Base-by-base conservation (phyloP, 495 filamentous ascomycete genomes). In the Podospora australis region DNA sequence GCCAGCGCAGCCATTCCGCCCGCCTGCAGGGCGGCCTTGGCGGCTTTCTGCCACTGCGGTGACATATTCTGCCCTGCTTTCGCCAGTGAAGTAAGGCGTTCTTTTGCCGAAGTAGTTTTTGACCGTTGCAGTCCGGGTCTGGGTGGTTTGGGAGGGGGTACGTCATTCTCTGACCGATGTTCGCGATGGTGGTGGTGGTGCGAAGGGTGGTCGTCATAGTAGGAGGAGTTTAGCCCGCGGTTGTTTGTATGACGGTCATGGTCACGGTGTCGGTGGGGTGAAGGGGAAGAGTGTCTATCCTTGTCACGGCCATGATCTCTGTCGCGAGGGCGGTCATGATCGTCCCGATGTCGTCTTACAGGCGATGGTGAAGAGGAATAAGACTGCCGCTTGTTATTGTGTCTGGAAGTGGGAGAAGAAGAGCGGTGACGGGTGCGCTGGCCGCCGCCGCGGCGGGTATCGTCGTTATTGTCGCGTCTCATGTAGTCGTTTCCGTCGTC, bases 1-100 rank as follows among this genome's bases (percentile, higher is more conserved):
- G 60, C 52, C 52, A 67, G 52, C 4, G 69, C 70, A 8, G 66
- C 63, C 7, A 66, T 44, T n/a, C 61, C 62, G 30, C 64, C 70
- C 0, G 70, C 70, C 43, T 69, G 60, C 3, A 73, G 49, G 2
- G 70, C 70, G 0, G 70, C 70, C 1, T 56, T 50, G 6, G 66
- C 65, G 0, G 70, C 67, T 46, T 59, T 55, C 48, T 70, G 57
- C 54, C 57, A 55, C 1, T 39, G 38, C 1, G 59, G 59, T 22
- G 44, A 52, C 40, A 60, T 49, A 13, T 45, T 21, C 23, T 43
- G 40, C 5, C 25, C 6, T 13, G 22, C 24, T 3, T 26, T 28
- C 24, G 53, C 35, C 14, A 34, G 23, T 1, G 46, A 42, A 6
- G 44, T 51, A 3, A 24, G 8, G 7, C 30, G 26, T 11, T 16